These are phyloP conservation scores for Picochlorum costavermella DNA, from an alignment of 139 green algal species.

Conservation along the genomic window DNA sequence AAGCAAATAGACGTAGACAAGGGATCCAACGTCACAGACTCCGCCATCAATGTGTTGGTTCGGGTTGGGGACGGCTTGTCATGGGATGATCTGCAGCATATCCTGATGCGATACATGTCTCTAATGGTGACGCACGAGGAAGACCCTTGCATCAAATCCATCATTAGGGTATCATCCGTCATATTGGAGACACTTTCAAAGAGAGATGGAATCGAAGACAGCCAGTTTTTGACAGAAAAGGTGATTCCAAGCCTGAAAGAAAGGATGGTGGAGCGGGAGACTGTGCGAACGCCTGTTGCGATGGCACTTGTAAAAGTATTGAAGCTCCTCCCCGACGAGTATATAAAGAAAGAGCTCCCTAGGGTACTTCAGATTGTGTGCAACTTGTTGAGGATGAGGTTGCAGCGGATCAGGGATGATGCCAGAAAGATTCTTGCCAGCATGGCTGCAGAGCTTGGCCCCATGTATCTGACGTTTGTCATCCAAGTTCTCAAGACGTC, in stretches of 20 bases:
- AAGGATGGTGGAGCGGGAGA: slow-evolving; percentile 41
- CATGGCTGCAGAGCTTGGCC: slow-evolving; percentile 64
- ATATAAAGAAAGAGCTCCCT: slow-evolving; percentile 53
- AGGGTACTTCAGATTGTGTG: slow-evolving; percentile 53
- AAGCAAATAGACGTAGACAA: slow-evolving; percentile 44
- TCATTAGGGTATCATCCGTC: slow-evolving; percentile 56
- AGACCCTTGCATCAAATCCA: slow-evolving; percentile 22
- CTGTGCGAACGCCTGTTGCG: slow-evolving; percentile 59
- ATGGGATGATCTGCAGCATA: slow-evolving; percentile 64
- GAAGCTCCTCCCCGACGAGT: slow-evolving; percentile 56
- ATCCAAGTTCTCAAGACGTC: slow-evolving; percentile 37
- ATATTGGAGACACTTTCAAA: slow-evolving; percentile 48
- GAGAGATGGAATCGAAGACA: not conserved
- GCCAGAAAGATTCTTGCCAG: slow-evolving; percentile 61
- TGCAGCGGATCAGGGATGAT: slow-evolving; percentile 68
- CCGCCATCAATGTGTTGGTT: slow-evolving; percentile 54
- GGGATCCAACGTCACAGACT: slow-evolving; percentile 57
- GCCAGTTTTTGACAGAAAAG: slow-evolving; percentile 11
- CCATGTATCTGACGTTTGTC: slow-evolving; percentile 53
- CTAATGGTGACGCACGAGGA: slow-evolving; percentile 35
- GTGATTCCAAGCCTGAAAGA: slow-evolving; percentile 51
- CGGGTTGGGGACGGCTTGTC: slow-evolving; percentile 41
- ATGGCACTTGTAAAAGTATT: slow-evolving; percentile 75
- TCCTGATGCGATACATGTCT: slow-evolving; percentile 51
- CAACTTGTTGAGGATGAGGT: slow-evolving; percentile 52